Base-by-base conservation (phyloP, 352 stramenopile genomes). In the Phytophthora hibernalis region DNA sequence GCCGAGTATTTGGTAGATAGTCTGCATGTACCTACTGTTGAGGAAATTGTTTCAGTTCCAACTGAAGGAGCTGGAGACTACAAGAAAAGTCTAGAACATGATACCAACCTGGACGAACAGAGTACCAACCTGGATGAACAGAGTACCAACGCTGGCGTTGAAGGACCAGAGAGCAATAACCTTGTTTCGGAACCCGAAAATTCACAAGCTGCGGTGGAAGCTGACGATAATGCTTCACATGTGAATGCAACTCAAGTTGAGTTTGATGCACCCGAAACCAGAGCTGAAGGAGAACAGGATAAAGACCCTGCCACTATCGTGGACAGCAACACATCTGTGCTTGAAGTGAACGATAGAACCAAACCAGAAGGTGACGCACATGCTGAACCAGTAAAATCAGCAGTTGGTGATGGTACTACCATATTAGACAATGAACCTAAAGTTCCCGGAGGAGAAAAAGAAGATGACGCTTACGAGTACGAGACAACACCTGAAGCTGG, bases 11-110 rank as follows among this genome's bases (percentile, higher is more conserved):
- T 50, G 33, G 37, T 37, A 30, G 31, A 53, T 10, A 11, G 13
- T 49, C 53, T 47, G 57, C 9, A n/a, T 54, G 28, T 43, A 43
- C 9, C 15, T 57, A 38, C 7, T 50, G 50, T 20, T 43, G 56
- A 57, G 16, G 21, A 55, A 18, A 1, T 31, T 47, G 33, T 40
- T 49, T 31, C 45, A 44, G 22, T 8, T 30, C 21, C 38, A 21
- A 26, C 8, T 65, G 47, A 55, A 57, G 47, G 35, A 15, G 30
- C 37, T 24, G 24, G 21, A 6, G 31, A 15, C n/a, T n/a, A n/a
- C 20, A 33, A 28, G 38, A 30, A 65, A 44, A 37, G 10, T 16
- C n/a, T 20, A n/a, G 21, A 31, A 18, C 22, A 18, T 5, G 37
- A 22, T 60, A 21, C 3, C 13, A 51, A 44, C 9, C 21, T 38